Evolutionary conservation across 75 land plant genomes (phyloP), one percentile per base, ranked within the genome.

Genomic region (Adiantum capillusveneris): DNA sequence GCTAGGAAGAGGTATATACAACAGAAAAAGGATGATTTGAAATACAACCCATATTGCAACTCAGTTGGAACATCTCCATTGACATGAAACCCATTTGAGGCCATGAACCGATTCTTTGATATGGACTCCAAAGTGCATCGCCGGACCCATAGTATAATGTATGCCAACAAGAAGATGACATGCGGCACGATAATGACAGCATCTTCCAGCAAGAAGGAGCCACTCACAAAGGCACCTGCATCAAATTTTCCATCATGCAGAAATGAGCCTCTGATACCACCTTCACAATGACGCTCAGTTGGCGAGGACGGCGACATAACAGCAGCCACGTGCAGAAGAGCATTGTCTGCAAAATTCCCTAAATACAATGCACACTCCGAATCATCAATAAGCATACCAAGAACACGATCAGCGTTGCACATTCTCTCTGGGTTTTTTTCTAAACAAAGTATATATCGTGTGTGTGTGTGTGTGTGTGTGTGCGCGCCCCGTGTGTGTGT

Each of bases 1-100:
- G 49, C n/a, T 48, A 62, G 53, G 7, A 48, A 11, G 19, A 62
- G 37, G n/a, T 62, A 62, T 14, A 42, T 25, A 41, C 64, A 62
- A 44, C 56, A 34, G 18, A 14, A 44, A 1, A 44, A 21, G 25
- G 64, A 41, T 25, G 27, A 6, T 48, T 48, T 62, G 55, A 46
- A 46, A 34, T 9, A 9, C 37, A 34, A 9, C 7, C 37, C 37
- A 9, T 34, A 34, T 34, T 9, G 37, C 7, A 34, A 3, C 9
- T 34, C 7, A 3, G 37, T 34, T 34, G 37, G 37, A 34, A 34
- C 37, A 17, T 46, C n/a, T 46, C 17, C 3, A 46, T 20, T 46
- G 49, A 46, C n/a, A 17, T 20, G 21, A 46, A 46, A 17, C 49
- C 49, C 49, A n/a, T 46, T 46, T 46, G 49, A n/a, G 21, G 5